Percentiles rank a stretch among this genome's conserved stretches.
Conservation (phyloP, 2,329 filamentous ascomycete genomes). For the Penicillium corylophilum region DNA sequence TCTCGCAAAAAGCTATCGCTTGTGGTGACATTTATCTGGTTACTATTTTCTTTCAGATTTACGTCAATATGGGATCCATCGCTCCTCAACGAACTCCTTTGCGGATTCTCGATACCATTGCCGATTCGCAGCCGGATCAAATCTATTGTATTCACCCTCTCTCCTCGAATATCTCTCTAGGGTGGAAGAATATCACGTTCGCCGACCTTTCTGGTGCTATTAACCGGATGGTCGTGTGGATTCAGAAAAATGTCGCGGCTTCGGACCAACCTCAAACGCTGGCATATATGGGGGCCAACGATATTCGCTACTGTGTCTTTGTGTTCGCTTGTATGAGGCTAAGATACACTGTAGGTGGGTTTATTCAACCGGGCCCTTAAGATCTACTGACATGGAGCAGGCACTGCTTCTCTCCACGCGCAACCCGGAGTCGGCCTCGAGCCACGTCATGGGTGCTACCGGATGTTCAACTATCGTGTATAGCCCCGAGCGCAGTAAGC, state of each 20-base stretch:
- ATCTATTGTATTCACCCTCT: constrained; percentile 12
- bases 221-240: constrained; percentile 13
- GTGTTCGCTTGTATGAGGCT: constrained; percentile 18
- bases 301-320: constrained; percentile 19
- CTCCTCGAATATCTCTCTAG: constrained; percentile 6
- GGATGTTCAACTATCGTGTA: constrained; percentile 11
- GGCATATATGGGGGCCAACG: constrained; percentile 22
- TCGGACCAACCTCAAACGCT: not conserved
- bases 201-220: constrained; percentile 4
- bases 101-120: constrained; percentile 1
- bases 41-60: not conserved
- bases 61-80: constrained; percentile 4
- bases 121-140: not conserved
- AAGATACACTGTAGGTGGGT: constrained; percentile 11
- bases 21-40: not conserved
- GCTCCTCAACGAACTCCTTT: not conserved
- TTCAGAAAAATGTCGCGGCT: constrained; percentile 3
- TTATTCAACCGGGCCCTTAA: constrained; percentile 4
- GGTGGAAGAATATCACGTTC: constrained; percentile 10
- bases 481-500: constrained; percentile 21
- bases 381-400: constrained; percentile 17
- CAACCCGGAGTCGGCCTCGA: constrained; percentile 22
- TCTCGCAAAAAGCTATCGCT: no score
- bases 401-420: constrained; percentile 25
- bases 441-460: constrained; percentile 11